These are phyloP conservation scores for Lumnitzera littorea DNA, from an alignment of 345 rosid genomes.

Conservation along the genomic window DNA sequence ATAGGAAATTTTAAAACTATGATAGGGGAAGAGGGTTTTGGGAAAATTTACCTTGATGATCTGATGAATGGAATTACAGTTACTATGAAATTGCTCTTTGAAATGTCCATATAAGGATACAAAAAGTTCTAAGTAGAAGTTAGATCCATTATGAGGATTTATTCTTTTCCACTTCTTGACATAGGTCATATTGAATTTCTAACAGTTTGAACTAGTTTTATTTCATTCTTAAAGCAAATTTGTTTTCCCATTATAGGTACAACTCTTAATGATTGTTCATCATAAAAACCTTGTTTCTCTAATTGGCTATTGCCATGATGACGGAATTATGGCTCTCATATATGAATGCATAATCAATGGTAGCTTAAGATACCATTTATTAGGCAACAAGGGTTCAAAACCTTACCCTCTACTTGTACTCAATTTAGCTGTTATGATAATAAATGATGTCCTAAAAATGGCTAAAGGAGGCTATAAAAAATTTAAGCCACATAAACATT, in stretches of 20 bases:
- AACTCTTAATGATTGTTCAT: constrained; percentile 37
- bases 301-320: constrained; percentile 44
- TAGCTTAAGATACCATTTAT: constrained; percentile 29
- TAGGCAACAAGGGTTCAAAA: constrained; percentile 12
- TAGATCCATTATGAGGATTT: too few species aligned
- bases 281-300: constrained; percentile 37
- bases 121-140: constrained; percentile 46
- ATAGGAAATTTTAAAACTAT: constrained; percentile 35
- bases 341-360: constrained; percentile 46
- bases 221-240: background rate
- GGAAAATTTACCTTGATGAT: constrained; percentile 38
- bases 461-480: too few species aligned
- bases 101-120: constrained; percentile 30
- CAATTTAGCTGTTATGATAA: background rate
- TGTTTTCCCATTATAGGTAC: constrained; percentile 20
- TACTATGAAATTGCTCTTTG: constrained; percentile 46
- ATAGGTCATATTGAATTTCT: background rate
- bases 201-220: background rate
- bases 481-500: too few species aligned
- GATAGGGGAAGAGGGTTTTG: constrained; percentile 47
- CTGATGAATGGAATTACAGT: constrained; percentile 32
- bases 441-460: background rate
- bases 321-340: constrained; percentile 25
- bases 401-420: background rate
- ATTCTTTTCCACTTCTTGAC: background rate